Percentiles rank a stretch among this genome's conserved stretches.
Conservation (phyloP, 2,329 filamentous ascomycete genomes). For the Sclerotinia minor region DNA sequence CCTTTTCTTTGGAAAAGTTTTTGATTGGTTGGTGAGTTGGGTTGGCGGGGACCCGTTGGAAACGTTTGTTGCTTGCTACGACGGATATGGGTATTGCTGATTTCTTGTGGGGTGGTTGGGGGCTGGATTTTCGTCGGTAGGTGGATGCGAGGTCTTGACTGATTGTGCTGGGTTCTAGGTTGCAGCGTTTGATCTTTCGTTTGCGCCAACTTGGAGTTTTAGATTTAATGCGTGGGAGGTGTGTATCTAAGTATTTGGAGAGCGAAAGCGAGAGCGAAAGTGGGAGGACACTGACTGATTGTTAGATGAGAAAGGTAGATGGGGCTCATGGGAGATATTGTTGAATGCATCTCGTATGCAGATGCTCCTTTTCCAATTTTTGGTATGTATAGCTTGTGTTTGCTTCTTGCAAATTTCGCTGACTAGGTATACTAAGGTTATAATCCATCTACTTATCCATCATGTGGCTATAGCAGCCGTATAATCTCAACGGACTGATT, state of each 20-base stretch:
- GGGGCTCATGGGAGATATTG: background rate
- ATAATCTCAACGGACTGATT: background rate
- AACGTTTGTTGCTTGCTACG: background rate
- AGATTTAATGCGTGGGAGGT: too few relatives aligned
- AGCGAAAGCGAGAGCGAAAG: background rate
- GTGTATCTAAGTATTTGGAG: too few relatives aligned
- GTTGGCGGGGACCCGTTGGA: background rate
- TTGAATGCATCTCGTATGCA: background rate
- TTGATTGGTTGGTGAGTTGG: slow-evolving; percentile 1
- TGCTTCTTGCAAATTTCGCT: background rate
- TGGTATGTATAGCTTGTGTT: background rate
- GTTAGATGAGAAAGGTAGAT: background rate
- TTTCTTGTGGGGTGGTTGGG: background rate
- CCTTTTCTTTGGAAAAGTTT: background rate
- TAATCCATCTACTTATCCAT: background rate
- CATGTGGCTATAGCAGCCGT: background rate
- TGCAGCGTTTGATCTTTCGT: background rate
- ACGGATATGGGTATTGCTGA: too few relatives aligned
- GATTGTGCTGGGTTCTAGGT: too few relatives aligned
- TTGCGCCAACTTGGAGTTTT: too few relatives aligned
- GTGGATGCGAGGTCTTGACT: too few relatives aligned
- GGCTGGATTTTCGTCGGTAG: background rate
- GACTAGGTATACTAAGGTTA: too few relatives aligned
- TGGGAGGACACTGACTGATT: background rate
- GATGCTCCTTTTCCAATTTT: background rate